Evolutionary conservation across 2,329 filamentous ascomycete species (phyloP).

Genomic region (Fusarium redolens): DNA sequence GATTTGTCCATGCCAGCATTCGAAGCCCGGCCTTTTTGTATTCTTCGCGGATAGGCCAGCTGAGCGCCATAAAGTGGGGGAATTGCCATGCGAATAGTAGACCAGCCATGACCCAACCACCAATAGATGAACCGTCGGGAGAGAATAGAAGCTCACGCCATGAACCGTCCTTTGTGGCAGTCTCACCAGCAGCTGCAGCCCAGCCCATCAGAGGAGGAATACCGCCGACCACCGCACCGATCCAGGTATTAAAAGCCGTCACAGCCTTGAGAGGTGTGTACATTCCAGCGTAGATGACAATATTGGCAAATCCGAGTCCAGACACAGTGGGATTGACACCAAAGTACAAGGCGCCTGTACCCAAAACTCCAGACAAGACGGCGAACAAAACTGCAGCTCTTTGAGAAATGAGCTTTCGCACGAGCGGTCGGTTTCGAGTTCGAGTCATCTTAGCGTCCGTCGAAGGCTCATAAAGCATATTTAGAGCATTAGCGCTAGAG

Average conservation of each 20-base stretch:
- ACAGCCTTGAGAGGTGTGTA: conserved; percentile 95
- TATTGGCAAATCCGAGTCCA: conserved; percentile 85
- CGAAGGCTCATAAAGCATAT: conserved; percentile 94
- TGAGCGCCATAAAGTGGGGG: conserved; percentile 95
- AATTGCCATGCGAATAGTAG: conserved; percentile 97
- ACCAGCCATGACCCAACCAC: conserved; percentile 89
- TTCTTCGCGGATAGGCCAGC: conserved; percentile 88
- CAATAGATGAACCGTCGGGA: conserved; percentile 69
- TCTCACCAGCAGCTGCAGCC: conserved; percentile 92
- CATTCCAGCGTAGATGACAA: conserved; percentile 86
- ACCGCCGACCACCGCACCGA: conserved; percentile 90
- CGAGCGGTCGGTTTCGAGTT: conserved; percentile 91
- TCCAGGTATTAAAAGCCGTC: conserved; percentile 91
- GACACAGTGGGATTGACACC: conserved; percentile 96
- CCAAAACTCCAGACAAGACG: conserved; percentile 74
- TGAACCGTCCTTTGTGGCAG: conserved; percentile 78
- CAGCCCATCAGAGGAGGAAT: conserved; percentile 98
- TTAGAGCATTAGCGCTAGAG: conserved; percentile 92
- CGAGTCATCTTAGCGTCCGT: conserved; percentile 94
- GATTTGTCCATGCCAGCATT: conserved; percentile 89
- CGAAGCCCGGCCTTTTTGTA: conserved; percentile 78
- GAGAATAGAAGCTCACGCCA: conserved; percentile 83
- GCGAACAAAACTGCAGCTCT: conserved; percentile 83
- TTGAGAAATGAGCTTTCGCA: conserved; percentile 79
- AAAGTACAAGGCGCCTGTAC: conserved; percentile 80